Evolutionary conservation across 176 grass and related monocot genomes (phyloP).

Genomic region (Typha latifolia): DNA sequence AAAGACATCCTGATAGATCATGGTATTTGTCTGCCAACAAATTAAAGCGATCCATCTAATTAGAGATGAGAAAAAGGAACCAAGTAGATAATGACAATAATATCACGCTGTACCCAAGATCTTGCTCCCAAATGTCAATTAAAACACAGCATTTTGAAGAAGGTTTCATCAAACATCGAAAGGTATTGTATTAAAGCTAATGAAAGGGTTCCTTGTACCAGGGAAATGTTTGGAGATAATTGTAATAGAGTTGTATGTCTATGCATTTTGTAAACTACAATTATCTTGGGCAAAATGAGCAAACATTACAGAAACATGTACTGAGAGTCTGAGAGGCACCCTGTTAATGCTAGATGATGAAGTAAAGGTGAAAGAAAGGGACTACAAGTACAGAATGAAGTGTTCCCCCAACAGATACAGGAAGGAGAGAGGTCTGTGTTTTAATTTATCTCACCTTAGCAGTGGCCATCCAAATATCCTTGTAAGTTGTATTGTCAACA

Average conservation of each 20-base stretch:
- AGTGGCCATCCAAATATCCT: constrained; percentile 64
- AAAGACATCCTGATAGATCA: constrained; percentile 61
- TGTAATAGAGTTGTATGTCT: too few species aligned
- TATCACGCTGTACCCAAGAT: neutral
- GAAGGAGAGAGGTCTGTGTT: neutral
- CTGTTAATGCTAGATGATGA: neutral
- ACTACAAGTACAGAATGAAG: neutral
- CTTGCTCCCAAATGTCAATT: neutral
- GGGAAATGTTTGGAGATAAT: too few species aligned
- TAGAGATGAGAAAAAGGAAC: neutral
- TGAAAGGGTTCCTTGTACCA: too few species aligned
- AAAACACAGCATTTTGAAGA: neutral
- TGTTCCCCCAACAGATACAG: neutral
- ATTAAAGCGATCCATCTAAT: constrained; percentile 8
- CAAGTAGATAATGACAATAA: neutral
- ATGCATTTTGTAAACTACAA: too few species aligned
- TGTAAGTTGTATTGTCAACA: constrained; percentile 44
- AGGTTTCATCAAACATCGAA: too few species aligned
- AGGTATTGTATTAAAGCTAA: too few species aligned
- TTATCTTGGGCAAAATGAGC: too few species aligned
- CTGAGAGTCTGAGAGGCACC: too few species aligned
- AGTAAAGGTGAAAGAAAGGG: constrained; percentile 1
- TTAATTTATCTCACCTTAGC: constrained; percentile 40
- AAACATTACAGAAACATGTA: too few species aligned
- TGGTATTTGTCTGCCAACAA: constrained; percentile 51